phyloP scores from a whole-genome alignment of 768 basidiomycete genomes.

The Podaxis rugospora region DNA sequence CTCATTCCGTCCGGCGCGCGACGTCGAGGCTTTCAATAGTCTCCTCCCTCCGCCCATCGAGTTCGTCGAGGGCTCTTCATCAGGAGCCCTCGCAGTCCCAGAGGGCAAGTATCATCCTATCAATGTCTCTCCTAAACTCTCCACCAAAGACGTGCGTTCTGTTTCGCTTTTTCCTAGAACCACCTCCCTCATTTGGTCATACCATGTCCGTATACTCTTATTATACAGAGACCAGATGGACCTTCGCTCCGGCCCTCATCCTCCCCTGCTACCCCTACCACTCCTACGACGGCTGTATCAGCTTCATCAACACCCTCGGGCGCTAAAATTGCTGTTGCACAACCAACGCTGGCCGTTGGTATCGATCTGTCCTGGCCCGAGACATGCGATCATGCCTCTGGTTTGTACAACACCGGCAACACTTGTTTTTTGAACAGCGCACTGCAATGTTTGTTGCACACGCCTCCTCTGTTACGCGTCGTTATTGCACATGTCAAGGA shows the following conservation, averaged over 20 bases:
- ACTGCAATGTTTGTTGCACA: slow-evolving; percentile 90
- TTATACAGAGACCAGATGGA: slow-evolving; percentile 14
- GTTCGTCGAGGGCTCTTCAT: slow-evolving; percentile 81
- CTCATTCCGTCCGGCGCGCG: slow-evolving; percentile 63
- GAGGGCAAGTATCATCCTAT: slow-evolving; percentile 82
- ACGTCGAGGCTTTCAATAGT: slow-evolving; percentile 71
- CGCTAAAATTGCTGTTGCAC: slow-evolving; percentile 22
- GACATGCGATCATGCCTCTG: slow-evolving; percentile 44
- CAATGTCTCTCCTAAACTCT: slow-evolving; percentile 55
- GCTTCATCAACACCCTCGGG: slow-evolving; percentile 19
- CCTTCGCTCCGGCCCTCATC: background rate
- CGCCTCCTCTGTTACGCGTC: slow-evolving; percentile 75
- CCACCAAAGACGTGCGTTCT: slow-evolving; percentile 44
- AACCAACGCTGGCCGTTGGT: slow-evolving; percentile 29
- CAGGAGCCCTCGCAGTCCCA: slow-evolving; percentile 63
- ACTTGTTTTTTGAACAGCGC: slow-evolving; percentile 97
- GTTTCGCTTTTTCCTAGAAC: slow-evolving; percentile 10
- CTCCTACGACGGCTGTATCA: slow-evolving; percentile 15
- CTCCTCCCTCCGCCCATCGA: slow-evolving; percentile 79
- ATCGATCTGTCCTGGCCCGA: slow-evolving; percentile 66
- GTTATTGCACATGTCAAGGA: slow-evolving; percentile 48
- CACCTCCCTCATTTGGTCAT: background rate
- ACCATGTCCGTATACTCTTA: background rate
- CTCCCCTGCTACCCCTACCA: slow-evolving; percentile 8
- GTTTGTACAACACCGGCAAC: slow-evolving; percentile 84